These are phyloP conservation scores for Scheffersomyces coipomensis DNA, from an alignment of 805 yeast species.

Conservation along the genomic window DNA sequence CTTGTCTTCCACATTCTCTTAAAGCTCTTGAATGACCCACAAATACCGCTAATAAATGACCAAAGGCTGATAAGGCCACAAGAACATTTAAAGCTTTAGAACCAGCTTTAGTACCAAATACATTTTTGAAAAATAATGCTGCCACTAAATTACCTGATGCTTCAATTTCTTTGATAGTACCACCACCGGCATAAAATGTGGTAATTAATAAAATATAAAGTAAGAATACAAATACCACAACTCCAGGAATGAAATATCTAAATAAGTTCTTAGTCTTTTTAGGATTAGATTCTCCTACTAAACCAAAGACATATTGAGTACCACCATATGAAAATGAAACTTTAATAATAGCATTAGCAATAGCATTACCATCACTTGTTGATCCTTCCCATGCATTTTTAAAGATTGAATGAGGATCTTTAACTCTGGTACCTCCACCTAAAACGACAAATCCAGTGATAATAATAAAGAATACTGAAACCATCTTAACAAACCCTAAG, in stretches of 20 bases:
- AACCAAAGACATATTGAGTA: constrained; percentile 35
- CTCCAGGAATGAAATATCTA: constrained; percentile 26
- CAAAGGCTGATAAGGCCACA: constrained; percentile 31
- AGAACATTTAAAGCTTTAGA: constrained; percentile 21
- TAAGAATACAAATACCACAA: constrained; percentile 27
- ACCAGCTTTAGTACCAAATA: constrained; percentile 24
- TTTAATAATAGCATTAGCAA: constrained; percentile 43
- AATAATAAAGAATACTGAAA: constrained; percentile 29
- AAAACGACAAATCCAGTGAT: constrained; percentile 35
- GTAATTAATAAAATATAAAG: constrained; percentile 31
- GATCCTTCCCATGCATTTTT: constrained; percentile 39
- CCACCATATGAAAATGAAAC: constrained; percentile 46
- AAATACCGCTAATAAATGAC: constrained; percentile 25
- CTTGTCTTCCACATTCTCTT: constrained; percentile 34
- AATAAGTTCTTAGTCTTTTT: constrained; percentile 23
- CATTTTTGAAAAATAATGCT: constrained; percentile 25
- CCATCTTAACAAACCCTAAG: constrained; percentile 33
- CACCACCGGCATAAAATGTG: constrained; percentile 24
- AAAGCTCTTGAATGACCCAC: constrained; percentile 29
- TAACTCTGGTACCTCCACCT: constrained; percentile 33
- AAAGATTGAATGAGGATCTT: constrained; percentile 31
- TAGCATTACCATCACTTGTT: constrained; percentile 40
- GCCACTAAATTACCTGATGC: constrained; percentile 20
- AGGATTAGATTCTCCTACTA: constrained; percentile 29
- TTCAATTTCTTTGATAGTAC: constrained; percentile 3